These are phyloP conservation scores for Raddia guianensis DNA, from an alignment of 176 grass and related monocot genomes.

Conservation along the genomic window DNA sequence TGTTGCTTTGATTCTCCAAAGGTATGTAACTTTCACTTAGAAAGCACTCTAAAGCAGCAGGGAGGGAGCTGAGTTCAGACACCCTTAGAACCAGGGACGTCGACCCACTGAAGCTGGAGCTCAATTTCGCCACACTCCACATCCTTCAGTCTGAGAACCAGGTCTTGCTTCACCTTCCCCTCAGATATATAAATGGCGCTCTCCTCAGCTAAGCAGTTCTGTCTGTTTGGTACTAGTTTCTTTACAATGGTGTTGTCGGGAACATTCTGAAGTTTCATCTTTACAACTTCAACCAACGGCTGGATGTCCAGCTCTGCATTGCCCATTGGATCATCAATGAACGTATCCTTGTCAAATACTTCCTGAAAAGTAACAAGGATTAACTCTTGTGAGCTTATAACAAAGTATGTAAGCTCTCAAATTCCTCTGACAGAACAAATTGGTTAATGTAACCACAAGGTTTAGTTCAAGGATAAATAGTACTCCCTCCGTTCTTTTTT, in stretches of 20 bases:
- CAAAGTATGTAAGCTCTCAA: background rate
- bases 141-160: conserved; percentile 56
- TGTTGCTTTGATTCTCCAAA: background rate
- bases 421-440: background rate
- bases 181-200: conserved; percentile 48
- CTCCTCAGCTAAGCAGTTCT: conserved; percentile 72
- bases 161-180: conserved; percentile 63
- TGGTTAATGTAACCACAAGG: background rate
- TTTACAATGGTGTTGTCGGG: conserved; percentile 46
- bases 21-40: background rate
- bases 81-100: conserved; percentile 43
- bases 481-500: too few relatives aligned
- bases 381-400: background rate
- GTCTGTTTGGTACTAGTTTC: conserved; percentile 58
- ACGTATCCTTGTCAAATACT: conserved; percentile 89
- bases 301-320: conserved; percentile 71
- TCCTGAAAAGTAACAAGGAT: conserved; percentile 53
- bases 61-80: conserved; percentile 2
- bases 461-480: background rate
- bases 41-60: background rate
- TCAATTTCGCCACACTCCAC: conserved; percentile 69
- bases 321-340: conserved; percentile 83
- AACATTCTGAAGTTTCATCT: conserved; percentile 63
- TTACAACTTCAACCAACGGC: conserved; percentile 67
- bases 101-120: conserved; percentile 63